Evolutionary conservation across 2,329 filamentous ascomycete genomes (phyloP).

Genomic region (Colletotrichum falcatum): DNA sequence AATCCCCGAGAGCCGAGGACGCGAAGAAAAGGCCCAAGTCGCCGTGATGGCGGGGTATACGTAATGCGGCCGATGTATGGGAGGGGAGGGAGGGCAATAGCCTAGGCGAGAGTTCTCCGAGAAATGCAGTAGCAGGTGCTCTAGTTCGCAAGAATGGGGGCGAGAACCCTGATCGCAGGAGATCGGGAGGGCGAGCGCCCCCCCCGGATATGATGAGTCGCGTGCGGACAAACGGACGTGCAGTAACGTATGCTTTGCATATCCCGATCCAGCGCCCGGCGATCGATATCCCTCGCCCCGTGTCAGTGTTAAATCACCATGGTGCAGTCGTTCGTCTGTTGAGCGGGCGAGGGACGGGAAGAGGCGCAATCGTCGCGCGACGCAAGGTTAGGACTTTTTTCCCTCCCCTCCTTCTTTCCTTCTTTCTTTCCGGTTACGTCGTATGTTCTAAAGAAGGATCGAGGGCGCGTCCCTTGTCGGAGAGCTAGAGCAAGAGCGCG

Average conservation of each 20-base stretch:
- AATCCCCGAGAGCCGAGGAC: not conserved
- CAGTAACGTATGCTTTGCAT: not conserved
- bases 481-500: not conserved
- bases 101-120: too few relatives aligned
- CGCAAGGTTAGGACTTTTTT: too few relatives aligned
- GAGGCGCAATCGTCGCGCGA: not conserved
- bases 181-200: not conserved
- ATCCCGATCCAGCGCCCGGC: not conserved
- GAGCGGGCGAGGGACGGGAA: not conserved
- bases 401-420: too few relatives aligned
- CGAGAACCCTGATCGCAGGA: not conserved
- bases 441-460: not conserved
- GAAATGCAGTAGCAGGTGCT: slow-evolving; percentile 20
- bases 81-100: not conserved
- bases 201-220: not conserved
- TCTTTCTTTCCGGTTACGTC: not conserved
- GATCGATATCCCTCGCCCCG: too few relatives aligned
- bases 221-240: not conserved
- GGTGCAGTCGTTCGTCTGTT: slow-evolving; percentile 9
- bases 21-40: not conserved
- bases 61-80: not conserved
- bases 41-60: not conserved
- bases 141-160: not conserved
- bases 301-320: not conserved
- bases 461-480: not conserved